Conservation (phyloP, 2,329 filamentous ascomycete species). For the Coniochaeta sp. region DNA sequence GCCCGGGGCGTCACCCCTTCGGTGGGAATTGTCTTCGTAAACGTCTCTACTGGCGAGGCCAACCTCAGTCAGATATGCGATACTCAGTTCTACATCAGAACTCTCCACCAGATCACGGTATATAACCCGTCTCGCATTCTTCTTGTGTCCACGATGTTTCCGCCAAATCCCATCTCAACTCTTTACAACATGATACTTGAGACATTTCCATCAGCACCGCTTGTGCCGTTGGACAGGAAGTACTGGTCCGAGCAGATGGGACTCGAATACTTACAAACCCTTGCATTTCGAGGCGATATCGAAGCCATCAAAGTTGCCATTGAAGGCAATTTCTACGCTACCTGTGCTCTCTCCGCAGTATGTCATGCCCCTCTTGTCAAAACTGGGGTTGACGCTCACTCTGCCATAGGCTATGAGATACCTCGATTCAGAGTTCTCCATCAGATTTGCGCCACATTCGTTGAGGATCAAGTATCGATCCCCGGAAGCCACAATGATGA, state of each 20-base stretch:
- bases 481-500: constrained; percentile 90
- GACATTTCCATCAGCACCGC: constrained; percentile 50
- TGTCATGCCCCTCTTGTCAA: constrained; percentile 18
- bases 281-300: constrained; percentile 75
- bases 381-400: constrained; percentile 9
- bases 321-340: constrained; percentile 77
- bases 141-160: constrained; percentile 62
- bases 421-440: constrained; percentile 60
- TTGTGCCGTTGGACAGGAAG: constrained; percentile 63
- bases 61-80: constrained; percentile 88
- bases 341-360: constrained; percentile 80
- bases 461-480: constrained; percentile 81
- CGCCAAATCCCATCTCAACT: constrained; percentile 61
- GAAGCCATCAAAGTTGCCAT: constrained; percentile 74
- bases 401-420: constrained; percentile 64
- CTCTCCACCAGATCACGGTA: constrained; percentile 77
- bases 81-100: constrained; percentile 84
- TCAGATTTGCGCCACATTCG: constrained; percentile 69
- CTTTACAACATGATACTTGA: constrained; percentile 68
- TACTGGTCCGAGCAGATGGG: constrained; percentile 79
- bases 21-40: constrained; percentile 80
- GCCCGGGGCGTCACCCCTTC: constrained; percentile 79
- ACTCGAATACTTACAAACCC: constrained; percentile 65
- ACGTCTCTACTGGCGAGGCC: constrained; percentile 76
- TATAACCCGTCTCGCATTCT: constrained; percentile 75